Evolutionary conservation across 108 stramenopile genomes (phyloP).

Genomic region (Cyclotella distinguenda): DNA sequence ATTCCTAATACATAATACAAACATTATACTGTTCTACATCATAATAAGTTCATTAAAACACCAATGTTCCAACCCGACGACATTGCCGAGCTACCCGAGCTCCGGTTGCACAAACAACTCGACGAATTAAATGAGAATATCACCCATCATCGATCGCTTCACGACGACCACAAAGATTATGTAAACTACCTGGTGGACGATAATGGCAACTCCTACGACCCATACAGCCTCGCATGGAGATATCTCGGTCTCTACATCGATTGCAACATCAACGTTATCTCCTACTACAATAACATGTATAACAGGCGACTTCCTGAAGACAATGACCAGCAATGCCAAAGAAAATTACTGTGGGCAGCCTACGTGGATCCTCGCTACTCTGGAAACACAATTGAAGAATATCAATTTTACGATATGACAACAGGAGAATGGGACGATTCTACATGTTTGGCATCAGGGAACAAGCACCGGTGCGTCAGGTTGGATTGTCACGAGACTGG

Average conservation of each 20-base stretch:
- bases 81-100: too few species aligned
- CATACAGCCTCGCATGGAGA: conserved; percentile 41
- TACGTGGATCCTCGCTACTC: conserved; percentile 34
- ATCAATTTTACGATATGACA: conserved; percentile 35
- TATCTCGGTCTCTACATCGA: conserved; percentile 42
- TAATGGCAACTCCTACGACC: conserved; percentile 35
- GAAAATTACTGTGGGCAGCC: conserved; percentile 43
- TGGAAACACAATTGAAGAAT: conserved; percentile 45
- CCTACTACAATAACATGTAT: conserved; percentile 1
- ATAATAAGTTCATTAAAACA: too few species aligned
- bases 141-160: background rate
- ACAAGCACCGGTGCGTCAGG: conserved; percentile 17
- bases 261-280: conserved; percentile 13
- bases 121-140: background rate
- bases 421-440: conserved; percentile 29
- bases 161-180: background rate
- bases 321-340: conserved; percentile 19
- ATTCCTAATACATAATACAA: too few species aligned
- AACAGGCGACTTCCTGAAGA: background rate
- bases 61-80: too few species aligned
- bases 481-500: conserved; percentile 43
- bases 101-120: too few species aligned
- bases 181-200: conserved; percentile 28
- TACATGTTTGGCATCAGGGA: conserved; percentile 15
- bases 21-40: too few species aligned